Base-by-base conservation (phyloP, 2,329 filamentous ascomycete species). In the Cladophialophora immunda region DNA sequence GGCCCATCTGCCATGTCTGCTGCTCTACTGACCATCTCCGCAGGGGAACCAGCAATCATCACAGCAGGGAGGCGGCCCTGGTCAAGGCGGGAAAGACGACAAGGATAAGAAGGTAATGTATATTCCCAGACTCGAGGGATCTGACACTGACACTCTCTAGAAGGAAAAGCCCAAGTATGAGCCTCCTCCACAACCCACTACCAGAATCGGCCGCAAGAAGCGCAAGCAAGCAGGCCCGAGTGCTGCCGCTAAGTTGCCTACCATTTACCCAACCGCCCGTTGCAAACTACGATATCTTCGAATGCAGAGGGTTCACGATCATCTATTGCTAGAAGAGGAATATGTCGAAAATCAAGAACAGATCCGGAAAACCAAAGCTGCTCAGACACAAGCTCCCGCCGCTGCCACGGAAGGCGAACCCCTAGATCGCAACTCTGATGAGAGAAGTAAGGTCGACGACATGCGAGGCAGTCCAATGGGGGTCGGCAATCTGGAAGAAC, bases 121-220 rank as follows among this genome's bases (percentile, higher is more conserved):
- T 30, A 22, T 3, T 30, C 8, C 3, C 22, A 22, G 88, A 94
- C 92, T 82, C 63, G 79, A 52, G 32, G 29, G 29, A 41, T 7
- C 15, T 15, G 64, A 32, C 50, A 45, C 67, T 74, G 60, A 74
- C 52, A 47, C 19, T 47, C 36, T n/a, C 58, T 68, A 97, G 94
- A 98, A 99, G 87, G 94, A 99, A 71, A 99, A 99, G 90, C 95
- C 95, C 78, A 98, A 97, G 91, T 99, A 99, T 86, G 95, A 99
- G 82, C 95, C 95, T 72, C 95, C 95, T 74, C 95, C 95, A 81
- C 91, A 94, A 77, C 95, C 95, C 70, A 99, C 95, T 70, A 98
- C 95, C 73, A 92, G 95, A 79, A 91, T 99, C 79, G 95, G 95
- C 68, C 92, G 94, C 77, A 97, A 96, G 91, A 99, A 99, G 92